Base-by-base conservation (phyloP, 2,329 filamentous ascomycete genomes). In the Diaporthe destruens region DNA sequence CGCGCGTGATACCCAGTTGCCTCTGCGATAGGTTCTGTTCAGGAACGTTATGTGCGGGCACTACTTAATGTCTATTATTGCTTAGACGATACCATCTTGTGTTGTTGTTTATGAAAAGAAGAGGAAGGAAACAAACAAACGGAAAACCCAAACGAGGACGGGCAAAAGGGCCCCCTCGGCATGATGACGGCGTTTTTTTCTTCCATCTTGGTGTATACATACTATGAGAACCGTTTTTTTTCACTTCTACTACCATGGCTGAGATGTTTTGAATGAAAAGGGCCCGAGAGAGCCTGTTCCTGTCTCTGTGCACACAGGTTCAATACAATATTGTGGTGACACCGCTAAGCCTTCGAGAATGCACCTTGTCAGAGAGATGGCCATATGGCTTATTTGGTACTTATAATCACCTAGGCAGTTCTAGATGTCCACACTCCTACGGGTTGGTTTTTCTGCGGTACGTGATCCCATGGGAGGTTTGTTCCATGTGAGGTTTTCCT, bases 1-100 rank as follows among this genome's bases (percentile, higher is more conserved):
- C 75, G 93, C 92, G 29, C 88, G 92, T 77, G 94, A 97, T 82
- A 89, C 92, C 77, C 94, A 96, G 84, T 79, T 88, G 70, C 89
- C 91, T 65, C 84, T 97, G 80, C 88, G 90, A 81, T 95, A 90
- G 61, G 57, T 74, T 66, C 65, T 54, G 34, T 66, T 66, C 71
- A 75, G 67, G 67, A 74, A 71, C 39, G 47, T 55, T 63, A 67
- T 73, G 36, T 67, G 51, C 54, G 42, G 66, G 69, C 74, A 73
- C 67, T 69, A 54, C 32, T 47, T 72, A 72, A 71, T 72, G 71
- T 72, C 59, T 72, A 72, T 54, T 68, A 71, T 61, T 51, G 32
- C 47, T 65, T 71, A 73, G 59, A 73, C 71, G 53, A 69, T 72
- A 57, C 51, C 56, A 59, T 32, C 55, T 55, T 55, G 53, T 25